These are phyloP conservation scores for Kwoniella sp. DNA, from an alignment of 768 basidiomycete species.

Conservation along the genomic window DNA sequence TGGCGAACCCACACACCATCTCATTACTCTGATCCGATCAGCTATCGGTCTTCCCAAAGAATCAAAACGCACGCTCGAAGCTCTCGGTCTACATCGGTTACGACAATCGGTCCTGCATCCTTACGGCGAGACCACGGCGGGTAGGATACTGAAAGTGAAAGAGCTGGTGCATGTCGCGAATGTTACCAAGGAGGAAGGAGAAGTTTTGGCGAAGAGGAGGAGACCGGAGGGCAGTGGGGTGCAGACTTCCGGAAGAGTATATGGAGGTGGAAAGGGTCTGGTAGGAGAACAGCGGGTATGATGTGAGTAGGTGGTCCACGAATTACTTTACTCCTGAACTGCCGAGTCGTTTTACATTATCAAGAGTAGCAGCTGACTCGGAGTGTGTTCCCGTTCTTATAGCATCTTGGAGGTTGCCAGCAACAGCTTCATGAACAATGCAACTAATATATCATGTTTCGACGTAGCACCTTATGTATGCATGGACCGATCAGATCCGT, in stretches of 20 bases:
- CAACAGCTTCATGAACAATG: no score
- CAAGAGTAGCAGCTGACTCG: no score
- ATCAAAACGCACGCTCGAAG: conserved; percentile 72
- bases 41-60: conserved; percentile 76
- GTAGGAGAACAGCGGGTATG: conserved; percentile 1
- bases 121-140: conserved; percentile 73
- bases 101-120: conserved; percentile 82
- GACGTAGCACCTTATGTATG: no score
- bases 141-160: conserved; percentile 84
- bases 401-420: no score
- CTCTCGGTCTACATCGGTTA: conserved; percentile 75
- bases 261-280: conserved; percentile 35
- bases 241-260: conserved; percentile 31
- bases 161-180: conserved; percentile 88
- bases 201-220: conserved; percentile 30
- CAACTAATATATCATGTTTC: no score
- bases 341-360: no score
- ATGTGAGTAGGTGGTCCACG: neutral
- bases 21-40: conserved; percentile 85
- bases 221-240: conserved; percentile 48
- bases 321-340: no score
- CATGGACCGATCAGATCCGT: no score
- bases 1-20: conserved; percentile 68
- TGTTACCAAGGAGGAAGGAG: conserved; percentile 61
- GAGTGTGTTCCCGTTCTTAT: no score